phyloP scores from a whole-genome alignment of 352 stramenopile species.

The Proteromonas lacertae region DNA sequence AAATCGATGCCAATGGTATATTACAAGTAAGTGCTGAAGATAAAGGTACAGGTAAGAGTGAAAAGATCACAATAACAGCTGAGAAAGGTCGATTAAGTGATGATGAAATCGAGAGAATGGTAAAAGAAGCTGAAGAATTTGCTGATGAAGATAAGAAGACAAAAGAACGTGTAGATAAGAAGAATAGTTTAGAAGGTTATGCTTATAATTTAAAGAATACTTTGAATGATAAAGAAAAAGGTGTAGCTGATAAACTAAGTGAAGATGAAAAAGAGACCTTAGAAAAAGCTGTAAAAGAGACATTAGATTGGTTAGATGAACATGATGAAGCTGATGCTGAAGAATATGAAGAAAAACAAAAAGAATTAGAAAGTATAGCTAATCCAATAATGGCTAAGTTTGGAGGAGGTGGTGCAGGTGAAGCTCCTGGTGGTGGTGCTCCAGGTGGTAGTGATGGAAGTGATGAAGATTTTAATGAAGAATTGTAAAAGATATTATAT shows the following conservation, averaged over 20 bases:
- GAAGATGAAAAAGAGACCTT: conserved; percentile 65
- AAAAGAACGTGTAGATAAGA: conserved; percentile 75
- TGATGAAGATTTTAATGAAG: conserved; percentile 43
- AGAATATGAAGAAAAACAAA: conserved; percentile 82
- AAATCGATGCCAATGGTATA: conserved; percentile 96
- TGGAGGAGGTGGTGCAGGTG: conserved; percentile 43
- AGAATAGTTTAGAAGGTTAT: conserved; percentile 84
- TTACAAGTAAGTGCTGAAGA: conserved; percentile 84
- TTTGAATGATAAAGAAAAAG: conserved; percentile 63
- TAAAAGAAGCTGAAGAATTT: conserved; percentile 81
- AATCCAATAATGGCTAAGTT: conserved; percentile 96
- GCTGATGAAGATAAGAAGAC: conserved; percentile 89
- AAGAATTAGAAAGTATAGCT: conserved; percentile 76
- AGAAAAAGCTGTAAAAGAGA: conserved; percentile 69
- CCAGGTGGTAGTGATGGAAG: conserved; percentile 42
- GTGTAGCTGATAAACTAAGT: conserved; percentile 66
- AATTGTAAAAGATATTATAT: conserved; percentile 55
- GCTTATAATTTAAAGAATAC: conserved; percentile 74
- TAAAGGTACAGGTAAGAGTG: conserved; percentile 84
- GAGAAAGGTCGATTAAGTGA: conserved; percentile 89
- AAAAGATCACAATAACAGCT: conserved; percentile 93
- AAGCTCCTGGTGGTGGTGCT: conserved; percentile 21
- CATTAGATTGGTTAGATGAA: conserved; percentile 94
- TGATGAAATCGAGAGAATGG: conserved; percentile 97
- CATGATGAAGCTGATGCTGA: conserved; percentile 89